phyloP scores from a whole-genome alignment of 2,329 filamentous ascomycete genomes.

The Ophiostoma piceae region DNA sequence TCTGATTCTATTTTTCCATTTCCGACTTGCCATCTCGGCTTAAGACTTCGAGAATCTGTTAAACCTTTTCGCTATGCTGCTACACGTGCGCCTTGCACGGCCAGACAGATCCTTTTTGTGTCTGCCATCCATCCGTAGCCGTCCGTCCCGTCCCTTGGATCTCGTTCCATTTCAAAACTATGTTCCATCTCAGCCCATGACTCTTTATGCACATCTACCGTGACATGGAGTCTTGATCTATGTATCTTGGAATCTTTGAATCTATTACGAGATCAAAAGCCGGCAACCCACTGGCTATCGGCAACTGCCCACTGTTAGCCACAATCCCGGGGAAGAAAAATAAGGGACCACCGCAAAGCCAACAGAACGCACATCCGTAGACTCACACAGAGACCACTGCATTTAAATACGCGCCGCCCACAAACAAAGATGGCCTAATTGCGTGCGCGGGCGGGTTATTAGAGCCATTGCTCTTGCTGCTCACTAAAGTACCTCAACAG shows the following conservation, averaged over 20 bases:
- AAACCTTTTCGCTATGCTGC: not conserved
- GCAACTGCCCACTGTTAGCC: not conserved
- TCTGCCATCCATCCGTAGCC: not conserved
- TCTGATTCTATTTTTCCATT: not conserved
- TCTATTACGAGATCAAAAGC: not conserved
- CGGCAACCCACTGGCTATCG: not conserved
- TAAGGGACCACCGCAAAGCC: not conserved
- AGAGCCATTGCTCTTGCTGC: not conserved
- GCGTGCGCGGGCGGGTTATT: not conserved
- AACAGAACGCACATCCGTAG: not conserved
- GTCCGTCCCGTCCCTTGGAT: not conserved
- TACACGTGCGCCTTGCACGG: not conserved
- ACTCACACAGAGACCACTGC: not conserved
- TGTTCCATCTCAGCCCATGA: not conserved
- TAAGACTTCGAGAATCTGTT: not conserved
- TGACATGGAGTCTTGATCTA: not conserved
- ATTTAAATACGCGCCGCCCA: not conserved
- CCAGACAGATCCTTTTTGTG: not conserved
- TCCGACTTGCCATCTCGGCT: not conserved
- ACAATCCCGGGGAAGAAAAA: not conserved
- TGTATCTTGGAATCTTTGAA: not conserved
- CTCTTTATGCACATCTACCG: not conserved
- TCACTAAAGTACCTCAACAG: not conserved
- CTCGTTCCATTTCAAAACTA: not conserved
- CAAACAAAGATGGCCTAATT: not conserved